Conservation (phyloP, 768 basidiomycete genomes). For the Mycena rosella region DNA sequence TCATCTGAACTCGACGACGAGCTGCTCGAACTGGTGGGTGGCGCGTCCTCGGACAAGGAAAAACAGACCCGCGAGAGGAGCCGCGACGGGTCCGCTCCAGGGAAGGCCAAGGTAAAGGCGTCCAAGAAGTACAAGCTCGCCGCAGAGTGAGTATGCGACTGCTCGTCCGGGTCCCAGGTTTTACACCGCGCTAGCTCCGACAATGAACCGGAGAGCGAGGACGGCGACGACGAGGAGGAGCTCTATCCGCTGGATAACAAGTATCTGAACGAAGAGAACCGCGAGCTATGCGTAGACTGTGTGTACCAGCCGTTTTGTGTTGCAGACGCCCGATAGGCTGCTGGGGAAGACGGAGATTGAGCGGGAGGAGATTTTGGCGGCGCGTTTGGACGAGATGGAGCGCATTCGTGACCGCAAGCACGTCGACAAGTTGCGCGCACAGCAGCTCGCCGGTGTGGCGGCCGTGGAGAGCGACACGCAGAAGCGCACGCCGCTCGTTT, state of each 20-base stretch:
- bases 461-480: conserved; percentile 65
- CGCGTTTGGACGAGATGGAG: conserved; percentile 86
- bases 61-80: conserved; percentile 70
- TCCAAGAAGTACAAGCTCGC: conserved; percentile 75
- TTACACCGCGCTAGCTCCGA: conserved; percentile 45
- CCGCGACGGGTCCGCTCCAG: conserved; percentile 51
- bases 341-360: conserved; percentile 87
- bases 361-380: conserved; percentile 87
- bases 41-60: conserved; percentile 57
- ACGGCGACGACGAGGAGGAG: conserved; percentile 55
- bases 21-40: conserved; percentile 85
- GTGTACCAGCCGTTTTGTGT: conserved; percentile 38
- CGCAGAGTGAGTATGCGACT: conserved; percentile 64
- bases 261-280: conserved; percentile 88
- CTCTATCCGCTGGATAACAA: conserved; percentile 94
- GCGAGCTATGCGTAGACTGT: conserved; percentile 73
- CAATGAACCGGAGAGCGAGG: conserved; percentile 73
- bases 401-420: conserved; percentile 77
- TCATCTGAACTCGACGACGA: conserved; percentile 66
- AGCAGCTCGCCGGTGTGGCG: conserved; percentile 64
- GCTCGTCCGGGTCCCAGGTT: conserved; percentile 28
- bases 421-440: conserved; percentile 80
- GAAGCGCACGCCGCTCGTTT: conserved; percentile 73
- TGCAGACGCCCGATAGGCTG: conserved; percentile 63
- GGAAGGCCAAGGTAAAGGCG: conserved; percentile 48